Evolutionary conservation across 2,329 filamentous ascomycete species (phyloP), one percentile per base, ranked within the genome.

Genomic region (Coniochaeta sp.): DNA sequence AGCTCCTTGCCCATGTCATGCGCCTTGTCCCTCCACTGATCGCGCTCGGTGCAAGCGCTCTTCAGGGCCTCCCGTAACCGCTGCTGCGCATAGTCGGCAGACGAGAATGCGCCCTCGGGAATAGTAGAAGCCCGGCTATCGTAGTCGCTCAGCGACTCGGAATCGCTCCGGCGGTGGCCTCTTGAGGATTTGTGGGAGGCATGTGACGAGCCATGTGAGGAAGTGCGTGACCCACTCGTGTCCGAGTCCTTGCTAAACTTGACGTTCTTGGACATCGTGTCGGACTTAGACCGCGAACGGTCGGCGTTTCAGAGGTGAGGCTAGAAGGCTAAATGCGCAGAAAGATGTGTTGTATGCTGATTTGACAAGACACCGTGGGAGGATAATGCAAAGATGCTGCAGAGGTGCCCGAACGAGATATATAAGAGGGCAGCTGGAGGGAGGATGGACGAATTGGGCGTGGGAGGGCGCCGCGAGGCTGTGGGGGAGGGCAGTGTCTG

Each of bases 261-360:
- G 57, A 68, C 65, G 54, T 55, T 62, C 54, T 63, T 64, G 55
- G n/a, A 38, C 49, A 40, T 55, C 22, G 28, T 33, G 28, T 12
- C 28, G 45, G 45, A 18, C 45, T 18, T 30, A n/a, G n/a, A n/a
- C n/a, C n/a, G 10, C 13, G 16, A 28, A n/a, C 24, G n/a, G 38
- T 22, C 42, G 24, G 18, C 24, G 12, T 10, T 30, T 7, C 6
- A 20, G 48, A 48, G 45, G 51, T 46, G 47, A 48, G 48, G 48
- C 45, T 52, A 53, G 51, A 49, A 42, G 52, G 50, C 57, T 59
- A 61, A 55, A 57, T 56, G 57, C 58, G 58, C 42, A 52, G 47
- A 52, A 58, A 59, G 55, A 62, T 63, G 60, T 63, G 61, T 64
- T 60, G 55, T 61, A 55, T 63, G 64, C 61, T 64, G 62, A 63